Evolutionary conservation across 2,329 filamentous ascomycete genomes (phyloP).

Genomic region (Pseudocercospora crystallina): DNA sequence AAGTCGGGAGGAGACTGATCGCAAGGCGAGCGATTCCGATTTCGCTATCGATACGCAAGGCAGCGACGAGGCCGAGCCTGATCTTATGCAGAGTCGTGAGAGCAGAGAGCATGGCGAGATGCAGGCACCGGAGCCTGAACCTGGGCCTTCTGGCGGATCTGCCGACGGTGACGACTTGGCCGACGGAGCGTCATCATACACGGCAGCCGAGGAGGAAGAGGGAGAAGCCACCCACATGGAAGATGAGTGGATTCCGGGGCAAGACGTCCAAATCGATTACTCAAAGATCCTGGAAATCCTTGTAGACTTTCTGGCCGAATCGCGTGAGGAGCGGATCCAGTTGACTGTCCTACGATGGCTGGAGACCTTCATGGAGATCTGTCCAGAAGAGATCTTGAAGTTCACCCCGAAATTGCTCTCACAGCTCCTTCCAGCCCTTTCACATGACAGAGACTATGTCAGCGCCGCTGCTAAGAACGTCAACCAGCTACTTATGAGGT

Average conservation of each 20-base stretch:
- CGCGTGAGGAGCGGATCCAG: slow-evolving; percentile 83
- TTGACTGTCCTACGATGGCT: slow-evolving; percentile 93
- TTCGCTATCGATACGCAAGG: slow-evolving; percentile 9
- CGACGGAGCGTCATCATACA: slow-evolving; percentile 53
- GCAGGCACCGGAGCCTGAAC: slow-evolving; percentile 11
- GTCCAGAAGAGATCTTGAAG: slow-evolving; percentile 90
- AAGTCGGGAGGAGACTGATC: slow-evolving; percentile 50
- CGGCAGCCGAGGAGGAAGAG: slow-evolving; percentile 54
- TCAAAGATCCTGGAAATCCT: slow-evolving; percentile 88
- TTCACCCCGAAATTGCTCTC: slow-evolving; percentile 92
- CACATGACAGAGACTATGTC: slow-evolving; percentile 85
- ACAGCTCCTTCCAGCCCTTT: slow-evolving; percentile 90
- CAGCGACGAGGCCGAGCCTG: slow-evolving; percentile 12
- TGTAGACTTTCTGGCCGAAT: slow-evolving; percentile 82
- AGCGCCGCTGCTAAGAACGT: slow-evolving; percentile 84
- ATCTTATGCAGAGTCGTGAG: slow-evolving; percentile 21
- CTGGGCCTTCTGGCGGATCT: neutral
- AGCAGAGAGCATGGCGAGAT: slow-evolving; percentile 22
- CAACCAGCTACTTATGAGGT: slow-evolving; percentile 87
- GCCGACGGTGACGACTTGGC: slow-evolving; percentile 38
- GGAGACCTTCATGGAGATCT: slow-evolving; percentile 94
- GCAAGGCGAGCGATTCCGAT: slow-evolving; percentile 28
- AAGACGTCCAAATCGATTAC: slow-evolving; percentile 94
- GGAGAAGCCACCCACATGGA: slow-evolving; percentile 52
- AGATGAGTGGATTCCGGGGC: slow-evolving; percentile 94